phyloP scores from a whole-genome alignment of 148 eudicot genomes.

The Rhododendron henanense region DNA sequence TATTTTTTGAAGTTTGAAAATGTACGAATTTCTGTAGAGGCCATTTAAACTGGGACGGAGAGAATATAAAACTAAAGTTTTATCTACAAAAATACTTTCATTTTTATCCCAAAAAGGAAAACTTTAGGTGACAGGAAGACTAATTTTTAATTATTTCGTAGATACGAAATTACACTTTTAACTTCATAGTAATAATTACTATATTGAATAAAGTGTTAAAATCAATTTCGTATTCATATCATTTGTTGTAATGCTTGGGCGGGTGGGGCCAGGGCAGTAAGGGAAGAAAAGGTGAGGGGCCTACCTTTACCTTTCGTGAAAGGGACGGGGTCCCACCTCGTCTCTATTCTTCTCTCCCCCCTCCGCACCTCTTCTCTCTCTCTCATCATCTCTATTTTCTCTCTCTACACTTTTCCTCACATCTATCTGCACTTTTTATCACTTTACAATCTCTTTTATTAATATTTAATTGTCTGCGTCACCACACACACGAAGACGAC shows the following conservation, averaged over 20 bases:
- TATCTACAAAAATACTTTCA: too few species aligned
- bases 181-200: too few species aligned
- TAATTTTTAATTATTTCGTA: too few species aligned
- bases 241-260: neutral
- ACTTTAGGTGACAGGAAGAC: too few species aligned
- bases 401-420: neutral
- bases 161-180: too few species aligned
- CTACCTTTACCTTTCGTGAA: slow-evolving; percentile 26
- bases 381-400: neutral
- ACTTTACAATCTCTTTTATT: neutral
- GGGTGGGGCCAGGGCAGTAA: neutral
- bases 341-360: neutral
- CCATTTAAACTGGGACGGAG: too few species aligned
- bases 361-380: too few species aligned
- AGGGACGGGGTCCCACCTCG: slow-evolving; percentile 37
- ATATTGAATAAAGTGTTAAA: neutral
- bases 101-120: too few species aligned
- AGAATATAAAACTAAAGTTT: too few species aligned
- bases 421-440: slow-evolving; percentile 40
- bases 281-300: neutral
- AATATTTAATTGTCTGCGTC: slow-evolving; percentile 7
- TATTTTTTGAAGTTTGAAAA: too few species aligned
- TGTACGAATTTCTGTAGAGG: too few species aligned
- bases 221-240: neutral
- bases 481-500: neutral